A percentile compares a stretch with the other conserved stretches of the same genome.
Conservation (phyloP, 257 asterid genomes). For the Lantana camara region DNA sequence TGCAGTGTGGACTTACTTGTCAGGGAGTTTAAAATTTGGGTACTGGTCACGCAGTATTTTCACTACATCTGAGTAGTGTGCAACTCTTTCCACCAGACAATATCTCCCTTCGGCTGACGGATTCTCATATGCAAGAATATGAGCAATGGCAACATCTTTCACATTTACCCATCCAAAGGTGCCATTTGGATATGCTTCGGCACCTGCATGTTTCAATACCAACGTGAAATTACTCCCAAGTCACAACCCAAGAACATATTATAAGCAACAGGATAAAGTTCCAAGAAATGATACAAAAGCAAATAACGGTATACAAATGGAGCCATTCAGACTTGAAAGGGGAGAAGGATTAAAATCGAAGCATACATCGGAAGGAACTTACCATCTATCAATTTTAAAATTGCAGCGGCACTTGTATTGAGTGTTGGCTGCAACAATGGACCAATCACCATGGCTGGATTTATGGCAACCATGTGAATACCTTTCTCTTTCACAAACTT, state of each 20-base stretch:
- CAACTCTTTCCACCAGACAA: constrained; percentile 43
- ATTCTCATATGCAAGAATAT: constrained; percentile 53
- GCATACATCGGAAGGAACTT: not conserved
- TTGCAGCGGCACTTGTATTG: constrained; percentile 40
- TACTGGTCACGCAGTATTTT: constrained; percentile 44
- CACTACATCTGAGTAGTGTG: constrained; percentile 47
- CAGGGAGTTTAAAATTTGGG: constrained; percentile 46
- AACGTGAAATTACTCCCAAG: not conserved
- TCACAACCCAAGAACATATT: constrained; percentile 7
- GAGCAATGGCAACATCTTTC: constrained; percentile 55
- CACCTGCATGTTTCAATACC: constrained; percentile 40
- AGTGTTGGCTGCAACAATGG: constrained; percentile 44
- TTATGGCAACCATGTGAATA: constrained; percentile 38
- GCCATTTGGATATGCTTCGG: constrained; percentile 46
- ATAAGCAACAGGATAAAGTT: not conserved
- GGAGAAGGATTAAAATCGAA: constrained; percentile 2
- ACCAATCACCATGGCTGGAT: constrained; percentile 46
- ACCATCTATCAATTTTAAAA: constrained; percentile 41
- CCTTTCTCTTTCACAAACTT: constrained; percentile 39
- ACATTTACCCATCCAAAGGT: constrained; percentile 53
- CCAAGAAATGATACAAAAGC: not conserved
- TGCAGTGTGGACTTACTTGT: constrained; percentile 42
- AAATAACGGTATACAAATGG: not conserved
- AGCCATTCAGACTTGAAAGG: not conserved
- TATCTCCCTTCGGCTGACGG: constrained; percentile 56